These are phyloP conservation scores for Leccinum angustisporum DNA, from an alignment of 1,284 basidiomycete species.

Conservation along the genomic window DNA sequence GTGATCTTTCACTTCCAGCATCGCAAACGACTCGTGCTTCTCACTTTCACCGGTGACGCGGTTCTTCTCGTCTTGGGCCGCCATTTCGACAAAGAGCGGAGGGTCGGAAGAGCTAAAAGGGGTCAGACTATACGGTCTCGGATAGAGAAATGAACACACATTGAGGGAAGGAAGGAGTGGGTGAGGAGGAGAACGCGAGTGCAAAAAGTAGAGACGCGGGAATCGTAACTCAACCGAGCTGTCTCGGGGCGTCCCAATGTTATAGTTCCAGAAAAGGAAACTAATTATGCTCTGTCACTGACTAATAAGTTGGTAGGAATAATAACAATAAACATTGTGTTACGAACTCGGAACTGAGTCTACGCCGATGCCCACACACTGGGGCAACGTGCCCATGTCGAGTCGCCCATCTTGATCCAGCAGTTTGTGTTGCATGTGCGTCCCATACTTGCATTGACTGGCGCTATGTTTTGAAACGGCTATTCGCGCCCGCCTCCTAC, in stretches of 20 bases:
- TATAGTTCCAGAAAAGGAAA: neutral
- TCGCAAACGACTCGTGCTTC: slow-evolving; percentile 18
- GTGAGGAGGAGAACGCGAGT: neutral
- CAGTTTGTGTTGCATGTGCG: neutral
- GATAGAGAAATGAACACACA: slow-evolving; percentile 9
- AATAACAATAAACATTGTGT: neutral
- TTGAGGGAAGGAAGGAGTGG: slow-evolving; percentile 5
- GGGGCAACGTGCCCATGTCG: no score
- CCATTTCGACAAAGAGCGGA: slow-evolving; percentile 14
- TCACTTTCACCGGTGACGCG: slow-evolving; percentile 8
- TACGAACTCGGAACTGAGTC: neutral
- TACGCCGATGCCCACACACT: neutral
- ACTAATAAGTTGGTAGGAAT: neutral
- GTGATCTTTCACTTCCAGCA: slow-evolving; percentile 23
- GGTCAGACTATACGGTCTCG: neutral
- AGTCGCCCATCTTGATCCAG: neutral
- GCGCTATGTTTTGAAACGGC: neutral
- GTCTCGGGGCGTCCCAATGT: neutral
- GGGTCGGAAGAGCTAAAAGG: slow-evolving; percentile 1
- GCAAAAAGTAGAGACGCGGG: neutral
- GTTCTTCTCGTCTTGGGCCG: slow-evolving; percentile 26
- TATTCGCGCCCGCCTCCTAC: neutral
- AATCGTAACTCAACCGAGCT: neutral
- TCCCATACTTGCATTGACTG: neutral
- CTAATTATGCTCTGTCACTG: neutral